phyloP scores from a whole-genome alignment of 2,329 filamentous ascomycete species.

The Penicillium sp. region DNA sequence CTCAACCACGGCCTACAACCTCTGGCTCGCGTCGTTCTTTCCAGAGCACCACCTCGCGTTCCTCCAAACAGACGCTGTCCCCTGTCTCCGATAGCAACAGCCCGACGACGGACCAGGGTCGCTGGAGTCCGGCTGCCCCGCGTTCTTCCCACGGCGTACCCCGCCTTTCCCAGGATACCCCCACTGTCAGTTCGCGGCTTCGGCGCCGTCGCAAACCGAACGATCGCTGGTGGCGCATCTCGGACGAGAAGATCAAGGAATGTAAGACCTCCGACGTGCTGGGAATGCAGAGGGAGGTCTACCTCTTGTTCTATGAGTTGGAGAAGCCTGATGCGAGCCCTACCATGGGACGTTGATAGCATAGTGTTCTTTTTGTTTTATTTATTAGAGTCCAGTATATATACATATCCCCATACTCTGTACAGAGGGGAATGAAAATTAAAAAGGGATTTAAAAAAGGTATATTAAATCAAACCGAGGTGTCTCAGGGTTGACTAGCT shows the following conservation, averaged over 20 bases:
- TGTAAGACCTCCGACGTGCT: constrained; percentile 88
- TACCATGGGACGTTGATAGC: background rate
- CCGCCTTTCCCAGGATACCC: constrained; percentile 23
- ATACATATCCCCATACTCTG: background rate
- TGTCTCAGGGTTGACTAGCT: too few relatives aligned
- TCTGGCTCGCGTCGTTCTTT: constrained; percentile 35
- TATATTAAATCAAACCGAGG: background rate
- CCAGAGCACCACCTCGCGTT: constrained; percentile 31
- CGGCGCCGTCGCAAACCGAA: constrained; percentile 60
- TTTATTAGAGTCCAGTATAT: background rate
- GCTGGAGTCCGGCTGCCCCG: constrained; percentile 26
- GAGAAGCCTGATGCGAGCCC: constrained; percentile 48
- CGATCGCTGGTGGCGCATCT: constrained; percentile 95
- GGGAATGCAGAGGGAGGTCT: constrained; percentile 92
- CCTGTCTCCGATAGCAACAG: constrained; percentile 26
- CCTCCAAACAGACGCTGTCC: constrained; percentile 21
- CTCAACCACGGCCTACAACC: constrained; percentile 25
- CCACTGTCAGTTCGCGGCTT: constrained; percentile 37
- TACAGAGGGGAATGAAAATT: background rate
- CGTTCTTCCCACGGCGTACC: constrained; percentile 24
- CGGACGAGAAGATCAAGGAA: constrained; percentile 94
- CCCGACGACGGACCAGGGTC: constrained; percentile 24
- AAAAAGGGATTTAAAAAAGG: background rate
- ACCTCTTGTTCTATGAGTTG: constrained; percentile 92
- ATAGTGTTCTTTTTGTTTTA: background rate